These are phyloP conservation scores for Taxawa tesnikishii DNA, from an alignment of 2,329 filamentous ascomycete species.

Conservation along the genomic window DNA sequence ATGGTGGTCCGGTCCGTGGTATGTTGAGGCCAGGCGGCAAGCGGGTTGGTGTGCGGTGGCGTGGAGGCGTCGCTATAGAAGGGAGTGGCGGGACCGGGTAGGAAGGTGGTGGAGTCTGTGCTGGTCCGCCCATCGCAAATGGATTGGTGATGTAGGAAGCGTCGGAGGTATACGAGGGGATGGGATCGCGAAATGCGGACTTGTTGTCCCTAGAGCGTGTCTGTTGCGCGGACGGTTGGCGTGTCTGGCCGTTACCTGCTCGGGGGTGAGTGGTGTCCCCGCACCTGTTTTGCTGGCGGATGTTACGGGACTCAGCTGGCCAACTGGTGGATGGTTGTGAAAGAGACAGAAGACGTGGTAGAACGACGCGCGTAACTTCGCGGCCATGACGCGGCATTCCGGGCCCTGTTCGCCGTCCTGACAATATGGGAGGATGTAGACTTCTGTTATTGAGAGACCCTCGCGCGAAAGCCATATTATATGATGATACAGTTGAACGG, in stretches of 20 bases:
- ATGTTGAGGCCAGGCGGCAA: constrained; percentile 27
- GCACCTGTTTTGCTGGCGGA: constrained; percentile 10
- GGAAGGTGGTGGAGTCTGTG: constrained; percentile 27
- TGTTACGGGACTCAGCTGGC: constrained; percentile 31
- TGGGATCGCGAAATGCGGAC: constrained; percentile 32
- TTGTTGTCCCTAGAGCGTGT: constrained; percentile 12
- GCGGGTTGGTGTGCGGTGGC: constrained; percentile 20
- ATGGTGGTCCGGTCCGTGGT: constrained; percentile 18
- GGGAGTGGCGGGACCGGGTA: constrained; percentile 15
- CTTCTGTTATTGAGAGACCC: constrained; percentile 74
- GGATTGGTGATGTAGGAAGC: constrained; percentile 39
- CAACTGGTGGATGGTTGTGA: constrained; percentile 76
- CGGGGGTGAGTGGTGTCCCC: constrained; percentile 12
- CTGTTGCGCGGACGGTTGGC: background rate
- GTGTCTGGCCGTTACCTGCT: constrained; percentile 6
- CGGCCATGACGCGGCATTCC: constrained; percentile 79
- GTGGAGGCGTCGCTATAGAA: constrained; percentile 7
- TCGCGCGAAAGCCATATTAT: constrained; percentile 94
- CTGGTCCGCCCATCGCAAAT: constrained; percentile 30
- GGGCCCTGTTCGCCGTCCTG: constrained; percentile 60
- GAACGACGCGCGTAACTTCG: constrained; percentile 87
- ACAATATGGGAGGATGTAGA: constrained; percentile 63
- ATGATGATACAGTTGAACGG: constrained; percentile 73
- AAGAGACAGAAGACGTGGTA: constrained; percentile 96
- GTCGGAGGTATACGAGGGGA: constrained; percentile 36